A percentile compares a stretch with the other conserved stretches of the same genome.
phyloP scores from a whole-genome alignment of 2,329 filamentous ascomycete genomes.

The Fusarium palustre region DNA sequence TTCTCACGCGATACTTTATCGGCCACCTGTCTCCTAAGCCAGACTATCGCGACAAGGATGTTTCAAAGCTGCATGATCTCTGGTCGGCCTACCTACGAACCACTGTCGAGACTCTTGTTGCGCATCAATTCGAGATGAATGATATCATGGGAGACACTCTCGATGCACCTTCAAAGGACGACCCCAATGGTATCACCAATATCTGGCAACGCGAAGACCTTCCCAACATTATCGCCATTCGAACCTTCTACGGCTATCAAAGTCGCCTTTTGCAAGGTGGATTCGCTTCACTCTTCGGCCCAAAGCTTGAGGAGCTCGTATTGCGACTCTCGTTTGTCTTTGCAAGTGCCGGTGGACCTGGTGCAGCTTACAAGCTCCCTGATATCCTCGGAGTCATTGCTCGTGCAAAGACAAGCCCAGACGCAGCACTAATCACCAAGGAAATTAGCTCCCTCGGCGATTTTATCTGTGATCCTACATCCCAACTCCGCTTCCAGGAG shows the following conservation, averaged over 20 bases:
- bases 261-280: slow-evolving; percentile 63
- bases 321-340: slow-evolving; percentile 64
- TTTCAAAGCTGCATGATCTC: slow-evolving; percentile 60
- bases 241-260: slow-evolving; percentile 65
- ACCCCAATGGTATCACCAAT: slow-evolving; percentile 41
- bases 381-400: slow-evolving; percentile 45
- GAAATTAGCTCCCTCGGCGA: slow-evolving; percentile 64
- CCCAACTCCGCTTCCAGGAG: slow-evolving; percentile 62
- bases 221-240: slow-evolving; percentile 62
- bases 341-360: slow-evolving; percentile 58
- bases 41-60: slow-evolving; percentile 58
- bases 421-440: slow-evolving; percentile 60
- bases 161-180: slow-evolving; percentile 17
- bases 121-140: slow-evolving; percentile 65
- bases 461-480: slow-evolving; percentile 60
- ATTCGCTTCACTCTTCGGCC: slow-evolving; percentile 63
- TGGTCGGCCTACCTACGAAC: slow-evolving; percentile 63
- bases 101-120: slow-evolving; percentile 63
- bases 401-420: slow-evolving; percentile 53
- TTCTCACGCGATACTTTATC: slow-evolving; percentile 66
- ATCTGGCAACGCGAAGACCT: slow-evolving; percentile 61
- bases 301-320: slow-evolving; percentile 64
- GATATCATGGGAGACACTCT: slow-evolving; percentile 59
- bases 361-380: slow-evolving; percentile 54
- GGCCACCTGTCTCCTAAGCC: slow-evolving; percentile 64